These are phyloP conservation scores for Euclidium syriacum DNA, from an alignment of 345 rosid genomes.

Conservation along the genomic window DNA sequence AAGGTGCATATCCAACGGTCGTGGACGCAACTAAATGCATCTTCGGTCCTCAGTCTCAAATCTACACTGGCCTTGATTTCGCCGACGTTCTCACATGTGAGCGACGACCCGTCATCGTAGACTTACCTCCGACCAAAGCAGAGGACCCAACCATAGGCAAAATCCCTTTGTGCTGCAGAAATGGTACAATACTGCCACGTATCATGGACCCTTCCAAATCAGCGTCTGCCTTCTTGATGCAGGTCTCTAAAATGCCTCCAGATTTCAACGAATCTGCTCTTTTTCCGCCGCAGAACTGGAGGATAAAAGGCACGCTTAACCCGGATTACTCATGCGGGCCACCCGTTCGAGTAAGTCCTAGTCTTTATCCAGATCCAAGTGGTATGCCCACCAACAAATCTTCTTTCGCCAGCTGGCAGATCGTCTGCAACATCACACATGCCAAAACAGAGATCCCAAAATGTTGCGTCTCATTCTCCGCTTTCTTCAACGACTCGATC, in stretches of 20 bases:
- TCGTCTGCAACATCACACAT: slow-evolving; percentile 87
- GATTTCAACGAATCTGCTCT: slow-evolving; percentile 65
- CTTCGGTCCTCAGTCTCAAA: slow-evolving; percentile 62
- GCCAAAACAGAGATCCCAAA: slow-evolving; percentile 65
- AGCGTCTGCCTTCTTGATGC: slow-evolving; percentile 66
- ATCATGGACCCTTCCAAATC: slow-evolving; percentile 87
- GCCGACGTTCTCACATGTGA: slow-evolving; percentile 78
- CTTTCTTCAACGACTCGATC: slow-evolving; percentile 84
- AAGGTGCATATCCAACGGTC: slow-evolving; percentile 79
- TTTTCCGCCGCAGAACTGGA: slow-evolving; percentile 81
- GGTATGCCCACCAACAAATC: slow-evolving; percentile 65
- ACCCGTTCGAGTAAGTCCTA: slow-evolving; percentile 85
- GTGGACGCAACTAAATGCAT: slow-evolving; percentile 81
- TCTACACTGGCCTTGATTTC: slow-evolving; percentile 58
- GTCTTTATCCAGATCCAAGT: slow-evolving; percentile 61
- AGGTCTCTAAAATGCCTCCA: slow-evolving; percentile 92
- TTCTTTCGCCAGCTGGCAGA: slow-evolving; percentile 94
- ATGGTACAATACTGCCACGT: slow-evolving; percentile 84
- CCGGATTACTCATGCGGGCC: slow-evolving; percentile 87
- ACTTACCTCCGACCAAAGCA: slow-evolving; percentile 79
- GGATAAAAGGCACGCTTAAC: slow-evolving; percentile 78
- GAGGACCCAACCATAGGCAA: slow-evolving; percentile 66
- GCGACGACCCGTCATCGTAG: slow-evolving; percentile 77
- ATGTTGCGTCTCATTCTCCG: slow-evolving; percentile 89
- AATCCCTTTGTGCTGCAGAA: slow-evolving; percentile 74